Evolutionary conservation across 306 rosid species (phyloP).

Genomic region (Chamaecrista fasciculata): DNA sequence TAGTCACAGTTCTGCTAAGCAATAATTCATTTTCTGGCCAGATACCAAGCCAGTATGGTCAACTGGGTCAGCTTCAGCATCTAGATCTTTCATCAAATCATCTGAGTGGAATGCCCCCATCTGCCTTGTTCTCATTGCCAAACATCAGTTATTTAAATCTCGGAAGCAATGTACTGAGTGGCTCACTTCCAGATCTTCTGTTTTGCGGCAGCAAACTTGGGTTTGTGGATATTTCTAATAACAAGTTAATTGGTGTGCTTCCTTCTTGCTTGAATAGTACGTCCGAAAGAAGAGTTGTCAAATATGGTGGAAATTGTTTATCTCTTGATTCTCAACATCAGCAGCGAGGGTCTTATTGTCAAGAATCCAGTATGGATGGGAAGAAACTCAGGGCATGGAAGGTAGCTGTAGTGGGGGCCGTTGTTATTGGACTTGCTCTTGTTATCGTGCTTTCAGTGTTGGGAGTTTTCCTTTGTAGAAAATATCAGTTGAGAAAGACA

Average conservation of each 20-base stretch:
- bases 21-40: constrained; percentile 61
- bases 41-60: constrained; percentile 59
- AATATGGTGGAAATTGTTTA: constrained; percentile 64
- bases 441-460: constrained; percentile 42
- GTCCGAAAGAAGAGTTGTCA: constrained; percentile 52
- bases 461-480: constrained; percentile 44
- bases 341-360: constrained; percentile 51
- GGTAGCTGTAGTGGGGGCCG: constrained; percentile 35
- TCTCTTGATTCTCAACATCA: constrained; percentile 48
- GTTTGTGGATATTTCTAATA: constrained; percentile 67
- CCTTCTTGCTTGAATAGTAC: constrained; percentile 65
- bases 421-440: constrained; percentile 43
- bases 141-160: constrained; percentile 64
- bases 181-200: constrained; percentile 46
- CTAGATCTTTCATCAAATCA: constrained; percentile 71
- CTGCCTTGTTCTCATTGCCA: constrained; percentile 58
- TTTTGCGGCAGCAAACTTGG: constrained; percentile 67
- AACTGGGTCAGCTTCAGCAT: constrained; percentile 69
- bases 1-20: constrained; percentile 62
- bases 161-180: constrained; percentile 58
- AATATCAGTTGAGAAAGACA: constrained; percentile 32
- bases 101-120: constrained; percentile 54
- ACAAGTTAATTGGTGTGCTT: constrained; percentile 66
- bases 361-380: constrained; percentile 32
- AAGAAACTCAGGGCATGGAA: constrained; percentile 37